Percentiles rank a stretch among this genome's conserved stretches.
These are phyloP conservation scores for Hanseniaspora jakobsenii DNA, from an alignment of 805 yeast species.

Conservation along the genomic window DNA sequence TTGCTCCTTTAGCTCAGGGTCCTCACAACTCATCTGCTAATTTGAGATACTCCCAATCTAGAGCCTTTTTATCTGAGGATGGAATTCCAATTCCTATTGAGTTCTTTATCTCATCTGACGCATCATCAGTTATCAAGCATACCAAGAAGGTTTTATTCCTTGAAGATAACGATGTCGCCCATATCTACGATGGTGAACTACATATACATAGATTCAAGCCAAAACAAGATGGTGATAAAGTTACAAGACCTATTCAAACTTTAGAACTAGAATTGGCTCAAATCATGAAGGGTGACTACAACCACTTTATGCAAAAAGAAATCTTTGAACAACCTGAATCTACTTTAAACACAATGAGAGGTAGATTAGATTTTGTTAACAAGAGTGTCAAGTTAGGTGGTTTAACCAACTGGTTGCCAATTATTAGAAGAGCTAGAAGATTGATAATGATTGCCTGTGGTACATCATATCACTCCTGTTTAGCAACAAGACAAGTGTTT, in stretches of 20 bases:
- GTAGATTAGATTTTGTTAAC: conserved; percentile 87
- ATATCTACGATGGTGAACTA: conserved; percentile 92
- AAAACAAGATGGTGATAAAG: conserved; percentile 66
- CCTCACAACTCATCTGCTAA: conserved; percentile 26
- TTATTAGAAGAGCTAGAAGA: conserved; percentile 88
- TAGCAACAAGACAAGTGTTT: conserved; percentile 90
- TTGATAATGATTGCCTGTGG: conserved; percentile 98
- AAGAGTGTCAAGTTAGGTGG: conserved; percentile 78
- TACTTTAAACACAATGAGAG: conserved; percentile 97
- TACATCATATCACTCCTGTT: conserved; percentile 95
- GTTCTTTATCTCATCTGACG: conserved; percentile 91
- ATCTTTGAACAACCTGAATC: conserved; percentile 98
- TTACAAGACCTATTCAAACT: conserved; percentile 91
- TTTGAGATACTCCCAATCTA: conserved; percentile 80
- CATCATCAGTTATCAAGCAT: conserved; percentile 91
- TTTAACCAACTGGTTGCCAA: conserved; percentile 65
- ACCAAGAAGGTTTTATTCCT: conserved; percentile 92
- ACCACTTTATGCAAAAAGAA: conserved; percentile 97
- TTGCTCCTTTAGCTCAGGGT: conserved; percentile 44
- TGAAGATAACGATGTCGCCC: conserved; percentile 98
- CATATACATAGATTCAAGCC: conserved; percentile 94
- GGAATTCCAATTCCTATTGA: conserved; percentile 89
- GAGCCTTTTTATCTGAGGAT: conserved; percentile 92
- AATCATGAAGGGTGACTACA: conserved; percentile 94
- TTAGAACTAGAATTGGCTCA: conserved; percentile 93